These are phyloP conservation scores for Jamesozyma lodderae DNA, from an alignment of 805 yeast species.

Conservation along the genomic window DNA sequence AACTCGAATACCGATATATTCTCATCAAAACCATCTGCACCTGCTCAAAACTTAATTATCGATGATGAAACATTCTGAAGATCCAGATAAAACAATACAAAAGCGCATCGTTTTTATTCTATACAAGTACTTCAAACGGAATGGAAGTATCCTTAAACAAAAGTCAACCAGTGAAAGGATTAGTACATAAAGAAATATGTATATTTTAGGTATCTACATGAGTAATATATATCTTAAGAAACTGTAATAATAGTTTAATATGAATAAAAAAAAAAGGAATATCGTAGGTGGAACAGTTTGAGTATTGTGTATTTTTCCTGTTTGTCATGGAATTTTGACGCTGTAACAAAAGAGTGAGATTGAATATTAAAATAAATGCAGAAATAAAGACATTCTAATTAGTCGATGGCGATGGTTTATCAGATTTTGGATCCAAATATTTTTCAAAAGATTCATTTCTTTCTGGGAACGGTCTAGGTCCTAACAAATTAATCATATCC, in stretches of 20 bases:
- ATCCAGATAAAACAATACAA: too few relatives aligned
- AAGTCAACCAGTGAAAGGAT: too few relatives aligned
- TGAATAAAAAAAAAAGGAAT: too few relatives aligned
- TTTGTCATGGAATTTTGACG: too few relatives aligned
- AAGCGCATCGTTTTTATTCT: too few relatives aligned
- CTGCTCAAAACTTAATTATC: conserved; percentile 25
- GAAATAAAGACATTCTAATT: conserved; percentile 2
- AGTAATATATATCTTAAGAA: conserved; percentile 4
- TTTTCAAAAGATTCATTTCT: conserved; percentile 87
- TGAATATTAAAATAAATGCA: neutral
- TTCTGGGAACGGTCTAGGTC: conserved; percentile 88
- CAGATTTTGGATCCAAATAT: conserved; percentile 44
- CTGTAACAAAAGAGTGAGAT: neutral
- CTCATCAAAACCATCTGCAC: neutral
- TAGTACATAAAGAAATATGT: conserved; percentile 1
- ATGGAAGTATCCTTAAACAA: too few relatives aligned
- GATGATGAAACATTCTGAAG: conserved; percentile 30
- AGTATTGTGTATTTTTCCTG: neutral
- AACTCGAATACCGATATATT: neutral
- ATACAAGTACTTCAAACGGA: too few relatives aligned
- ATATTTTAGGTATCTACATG: conserved; percentile 5
- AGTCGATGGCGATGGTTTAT: conserved; percentile 3
- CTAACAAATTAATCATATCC: conserved; percentile 84
- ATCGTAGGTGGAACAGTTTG: too few relatives aligned
- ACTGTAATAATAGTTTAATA: conserved; percentile 1